phyloP scores from a whole-genome alignment of 2,329 filamentous ascomycete genomes.

The Penicillium griseofulvum region DNA sequence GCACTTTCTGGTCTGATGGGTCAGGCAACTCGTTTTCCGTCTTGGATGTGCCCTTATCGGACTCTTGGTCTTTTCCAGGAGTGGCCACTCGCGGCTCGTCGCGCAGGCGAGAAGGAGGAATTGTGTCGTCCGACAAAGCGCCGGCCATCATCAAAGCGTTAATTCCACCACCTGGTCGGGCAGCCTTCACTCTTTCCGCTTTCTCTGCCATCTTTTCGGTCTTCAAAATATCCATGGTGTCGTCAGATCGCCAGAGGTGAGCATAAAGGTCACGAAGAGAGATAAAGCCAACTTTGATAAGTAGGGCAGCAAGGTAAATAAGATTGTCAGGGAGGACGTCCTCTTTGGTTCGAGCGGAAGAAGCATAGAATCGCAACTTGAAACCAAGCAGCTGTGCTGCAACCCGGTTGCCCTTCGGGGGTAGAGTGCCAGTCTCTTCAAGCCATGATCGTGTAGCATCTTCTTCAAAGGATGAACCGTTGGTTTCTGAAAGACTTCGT shows the following conservation, averaged over 20 bases:
- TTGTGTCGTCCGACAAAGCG: constrained; percentile 78
- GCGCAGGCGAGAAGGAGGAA: constrained; percentile 50
- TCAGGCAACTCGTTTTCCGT: constrained; percentile 59
- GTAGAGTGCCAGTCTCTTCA: constrained; percentile 72
- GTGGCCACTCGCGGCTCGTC: constrained; percentile 56
- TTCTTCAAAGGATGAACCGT: constrained; percentile 46
- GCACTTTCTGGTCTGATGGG: constrained; percentile 82
- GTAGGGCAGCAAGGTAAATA: constrained; percentile 82
- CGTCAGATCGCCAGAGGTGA: constrained; percentile 83
- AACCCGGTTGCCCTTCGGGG: constrained; percentile 81
- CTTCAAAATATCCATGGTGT: constrained; percentile 73
- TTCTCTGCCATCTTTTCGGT: constrained; percentile 71
- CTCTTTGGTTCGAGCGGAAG: constrained; percentile 67
- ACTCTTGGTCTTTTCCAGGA: constrained; percentile 54
- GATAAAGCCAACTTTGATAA: constrained; percentile 97
- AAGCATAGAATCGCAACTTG: constrained; percentile 93
- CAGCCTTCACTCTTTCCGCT: constrained; percentile 70
- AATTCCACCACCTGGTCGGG: constrained; percentile 66
- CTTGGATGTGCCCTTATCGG: constrained; percentile 39
- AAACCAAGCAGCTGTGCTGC: constrained; percentile 95
- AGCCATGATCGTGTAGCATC: constrained; percentile 71
- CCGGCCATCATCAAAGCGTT: constrained; percentile 88
- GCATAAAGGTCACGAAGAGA: constrained; percentile 87
- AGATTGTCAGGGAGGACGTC: constrained; percentile 88
- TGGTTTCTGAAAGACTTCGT: constrained; percentile 44